A percentile compares a stretch with the other conserved stretches of the same genome.
Conservation (phyloP, 2,329 filamentous ascomycete genomes). For the Aspergillaceae sp. region DNA sequence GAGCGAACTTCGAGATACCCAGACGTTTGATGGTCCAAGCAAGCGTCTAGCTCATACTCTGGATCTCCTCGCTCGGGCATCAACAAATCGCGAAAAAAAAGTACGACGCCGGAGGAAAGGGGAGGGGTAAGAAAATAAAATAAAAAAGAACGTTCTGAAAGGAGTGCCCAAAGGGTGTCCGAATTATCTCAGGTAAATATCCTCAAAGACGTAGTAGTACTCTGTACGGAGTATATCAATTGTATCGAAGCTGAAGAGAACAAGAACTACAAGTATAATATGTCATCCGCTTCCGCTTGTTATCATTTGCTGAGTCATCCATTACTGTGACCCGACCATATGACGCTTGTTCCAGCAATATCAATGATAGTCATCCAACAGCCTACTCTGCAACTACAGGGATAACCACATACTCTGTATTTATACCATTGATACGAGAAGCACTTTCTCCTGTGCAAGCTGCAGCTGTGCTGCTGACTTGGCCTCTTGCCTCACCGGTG, state of each 20-base stretch:
- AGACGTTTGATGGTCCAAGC: constrained; percentile 6
- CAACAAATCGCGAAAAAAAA: background rate
- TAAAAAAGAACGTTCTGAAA: too few relatives aligned
- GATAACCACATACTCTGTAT: too few relatives aligned
- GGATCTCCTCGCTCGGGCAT: background rate
- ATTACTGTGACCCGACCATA: constrained; percentile 26
- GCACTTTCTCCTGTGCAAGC: too few relatives aligned
- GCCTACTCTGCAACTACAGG: too few relatives aligned
- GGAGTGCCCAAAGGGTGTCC: too few relatives aligned
- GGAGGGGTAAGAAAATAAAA: too few relatives aligned
- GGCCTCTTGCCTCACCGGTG: background rate
- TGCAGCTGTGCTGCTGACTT: background rate
- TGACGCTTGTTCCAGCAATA: constrained; percentile 23
- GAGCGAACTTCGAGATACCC: background rate
- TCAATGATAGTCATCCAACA: too few relatives aligned
- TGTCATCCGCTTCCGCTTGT: background rate
- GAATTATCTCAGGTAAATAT: too few relatives aligned
- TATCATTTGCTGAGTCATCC: constrained; percentile 27
- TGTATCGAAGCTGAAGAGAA: background rate
- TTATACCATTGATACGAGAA: too few relatives aligned
- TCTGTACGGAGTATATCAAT: too few relatives aligned
- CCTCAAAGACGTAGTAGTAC: too few relatives aligned
- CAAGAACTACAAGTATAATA: background rate
- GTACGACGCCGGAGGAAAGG: too few relatives aligned
- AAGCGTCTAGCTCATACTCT: constrained; percentile 10